phyloP scores from a whole-genome alignment of 176 grass and related monocot species.

The Lolium multiflorum region DNA sequence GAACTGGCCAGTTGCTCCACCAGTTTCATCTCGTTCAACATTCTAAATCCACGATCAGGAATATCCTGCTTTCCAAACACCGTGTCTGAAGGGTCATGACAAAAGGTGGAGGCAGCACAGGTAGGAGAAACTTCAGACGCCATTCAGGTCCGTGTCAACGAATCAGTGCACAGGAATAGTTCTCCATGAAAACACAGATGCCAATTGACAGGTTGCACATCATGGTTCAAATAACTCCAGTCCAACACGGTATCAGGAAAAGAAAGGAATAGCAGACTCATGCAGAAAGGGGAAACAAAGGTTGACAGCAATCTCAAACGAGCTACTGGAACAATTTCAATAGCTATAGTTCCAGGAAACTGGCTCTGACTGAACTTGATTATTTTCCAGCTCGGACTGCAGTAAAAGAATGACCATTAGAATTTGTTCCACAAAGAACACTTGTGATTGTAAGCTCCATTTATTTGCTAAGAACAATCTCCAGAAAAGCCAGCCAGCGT shows the following conservation, averaged over 20 bases:
- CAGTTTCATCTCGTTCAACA: constrained; percentile 44
- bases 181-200: constrained; percentile 5
- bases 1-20: constrained; percentile 16
- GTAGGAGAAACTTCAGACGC: constrained; percentile 21
- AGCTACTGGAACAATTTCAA: not conserved
- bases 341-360: not conserved
- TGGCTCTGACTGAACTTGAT: not conserved
- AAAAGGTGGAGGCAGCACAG: constrained; percentile 22
- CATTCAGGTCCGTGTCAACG: constrained; percentile 49
- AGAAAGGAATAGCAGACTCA: not conserved
- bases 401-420: no score
- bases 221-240: not conserved
- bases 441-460: no score
- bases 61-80: constrained; percentile 42
- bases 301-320: not conserved
- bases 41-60: constrained; percentile 16
- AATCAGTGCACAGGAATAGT: constrained; percentile 42
- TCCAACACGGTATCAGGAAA: constrained; percentile 18
- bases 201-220: not conserved
- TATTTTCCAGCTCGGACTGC: not conserved
- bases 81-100: constrained; percentile 50
- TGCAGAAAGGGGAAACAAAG: not conserved
- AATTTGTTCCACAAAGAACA: no score
- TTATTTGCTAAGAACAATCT: no score
- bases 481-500: no score